A percentile compares a stretch with the other conserved stretches of the same genome.
Conservation (phyloP, 331 rosid species). For the Acacia pycnantha region DNA sequence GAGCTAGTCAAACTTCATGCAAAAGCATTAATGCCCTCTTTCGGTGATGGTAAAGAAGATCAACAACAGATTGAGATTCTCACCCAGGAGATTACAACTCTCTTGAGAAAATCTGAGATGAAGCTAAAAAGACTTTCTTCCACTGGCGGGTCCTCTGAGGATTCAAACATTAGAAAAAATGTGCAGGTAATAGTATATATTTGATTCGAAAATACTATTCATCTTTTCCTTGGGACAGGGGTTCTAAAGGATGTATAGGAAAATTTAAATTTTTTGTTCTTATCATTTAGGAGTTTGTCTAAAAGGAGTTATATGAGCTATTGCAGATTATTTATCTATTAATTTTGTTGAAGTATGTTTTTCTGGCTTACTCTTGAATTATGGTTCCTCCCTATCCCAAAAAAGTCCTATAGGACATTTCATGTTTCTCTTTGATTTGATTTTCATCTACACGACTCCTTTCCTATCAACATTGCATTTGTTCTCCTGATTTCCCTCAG, state of each 20-base stretch:
- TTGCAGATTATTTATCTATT: background rate
- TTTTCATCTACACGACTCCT: background rate
- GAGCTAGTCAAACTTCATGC: conserved; percentile 71
- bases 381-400: conserved; percentile 1
- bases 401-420: background rate
- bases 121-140: conserved; percentile 57
- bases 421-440: conserved; percentile 13
- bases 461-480: background rate
- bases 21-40: conserved; percentile 74
- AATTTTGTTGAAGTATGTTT: background rate
- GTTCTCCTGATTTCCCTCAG: background rate
- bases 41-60: conserved; percentile 73
- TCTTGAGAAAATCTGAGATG: conserved; percentile 66
- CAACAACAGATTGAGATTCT: conserved; percentile 63
- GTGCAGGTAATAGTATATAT: conserved; percentile 68
- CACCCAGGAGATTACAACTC: conserved; percentile 62
- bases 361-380: background rate
- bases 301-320: background rate
- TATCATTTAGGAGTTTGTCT: background rate
- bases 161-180: conserved; percentile 64
- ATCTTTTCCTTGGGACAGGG: background rate
- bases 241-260: background rate
- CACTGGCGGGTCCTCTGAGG: conserved; percentile 62
- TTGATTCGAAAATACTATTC: background rate
- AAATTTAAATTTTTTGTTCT: background rate